Evolutionary conservation across 768 basidiomycete species (phyloP).

Genomic region (Cytidiella melzeri): DNA sequence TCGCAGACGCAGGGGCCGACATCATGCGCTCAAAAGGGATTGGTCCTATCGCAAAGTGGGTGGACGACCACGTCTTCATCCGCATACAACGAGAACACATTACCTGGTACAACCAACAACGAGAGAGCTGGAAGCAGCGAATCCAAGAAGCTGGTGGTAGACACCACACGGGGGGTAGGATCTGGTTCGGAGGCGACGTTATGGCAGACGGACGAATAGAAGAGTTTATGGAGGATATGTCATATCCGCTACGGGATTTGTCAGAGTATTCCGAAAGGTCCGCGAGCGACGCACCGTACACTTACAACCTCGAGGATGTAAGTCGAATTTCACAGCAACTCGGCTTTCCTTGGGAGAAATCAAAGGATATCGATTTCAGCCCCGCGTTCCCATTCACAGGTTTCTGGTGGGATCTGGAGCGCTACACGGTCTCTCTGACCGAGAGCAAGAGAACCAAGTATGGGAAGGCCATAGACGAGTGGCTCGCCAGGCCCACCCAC

Average conservation of each 20-base stretch:
- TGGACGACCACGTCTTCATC: constrained; percentile 32
- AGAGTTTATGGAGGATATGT: constrained; percentile 27
- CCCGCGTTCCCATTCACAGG: constrained; percentile 22
- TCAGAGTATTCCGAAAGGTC: constrained; percentile 19
- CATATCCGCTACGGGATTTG: constrained; percentile 16
- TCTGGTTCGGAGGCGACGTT: no score
- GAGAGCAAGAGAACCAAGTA: constrained; percentile 26
- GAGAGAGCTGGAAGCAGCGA: no score
- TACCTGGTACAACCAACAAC: no score
- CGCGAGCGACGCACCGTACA: constrained; percentile 11
- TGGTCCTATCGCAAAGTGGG: constrained; percentile 30
- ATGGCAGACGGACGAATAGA: no score
- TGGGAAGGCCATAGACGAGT: constrained; percentile 23
- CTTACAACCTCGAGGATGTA: constrained; percentile 28
- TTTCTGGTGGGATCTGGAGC: constrained; percentile 26
- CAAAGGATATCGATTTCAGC: constrained; percentile 24
- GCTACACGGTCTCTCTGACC: constrained; percentile 19
- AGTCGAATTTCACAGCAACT: constrained; percentile 26
- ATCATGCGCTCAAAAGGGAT: constrained; percentile 24
- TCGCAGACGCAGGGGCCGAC: constrained; percentile 23
- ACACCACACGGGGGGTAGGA: no score
- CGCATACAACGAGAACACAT: no score
- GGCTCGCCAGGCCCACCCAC: constrained; percentile 24
- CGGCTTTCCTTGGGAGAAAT: constrained; percentile 28
- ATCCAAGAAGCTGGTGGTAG: no score